Evolutionary conservation across 1,284 basidiomycete genomes (phyloP).

Genomic region (Mycosarcoma mackinlayi): DNA sequence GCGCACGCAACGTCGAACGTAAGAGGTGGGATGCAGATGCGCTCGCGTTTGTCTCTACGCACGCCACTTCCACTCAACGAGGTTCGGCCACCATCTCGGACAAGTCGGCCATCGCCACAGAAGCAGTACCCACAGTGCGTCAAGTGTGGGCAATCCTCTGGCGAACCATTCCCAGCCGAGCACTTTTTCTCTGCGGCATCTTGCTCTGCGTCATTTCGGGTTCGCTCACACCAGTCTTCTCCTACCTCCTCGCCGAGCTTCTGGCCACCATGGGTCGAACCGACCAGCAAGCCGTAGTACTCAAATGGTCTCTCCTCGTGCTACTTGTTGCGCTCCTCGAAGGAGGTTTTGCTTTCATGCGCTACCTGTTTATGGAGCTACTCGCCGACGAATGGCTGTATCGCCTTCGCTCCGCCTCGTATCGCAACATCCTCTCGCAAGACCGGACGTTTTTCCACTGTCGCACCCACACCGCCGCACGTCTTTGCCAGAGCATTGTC

Average conservation of each 20-base stretch:
- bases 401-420: slow-evolving; percentile 75
- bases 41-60: neutral
- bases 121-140: slow-evolving; percentile 8
- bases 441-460: slow-evolving; percentile 92
- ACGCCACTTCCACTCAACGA: too few species aligned
- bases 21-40: slow-evolving; percentile 17
- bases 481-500: slow-evolving; percentile 82
- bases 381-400: slow-evolving; percentile 82
- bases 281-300: slow-evolving; percentile 73
- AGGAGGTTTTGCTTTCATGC: slow-evolving; percentile 80
- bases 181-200: slow-evolving; percentile 77
- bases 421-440: slow-evolving; percentile 78
- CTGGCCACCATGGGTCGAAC: slow-evolving; percentile 74
- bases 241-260: slow-evolving; percentile 84
- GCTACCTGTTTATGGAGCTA: slow-evolving; percentile 72
- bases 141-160: slow-evolving; percentile 72
- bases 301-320: slow-evolving; percentile 66
- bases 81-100: neutral
- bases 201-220: slow-evolving; percentile 74
- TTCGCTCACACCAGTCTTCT: slow-evolving; percentile 88
- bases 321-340: slow-evolving; percentile 81
- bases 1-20: slow-evolving; percentile 18
- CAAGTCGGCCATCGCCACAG: neutral
- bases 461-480: slow-evolving; percentile 73
- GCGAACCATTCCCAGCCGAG: slow-evolving; percentile 81